Evolutionary conservation across 257 asterid species (phyloP), one percentile per base, ranked within the genome.

Genomic region (Salvia hispanica): DNA sequence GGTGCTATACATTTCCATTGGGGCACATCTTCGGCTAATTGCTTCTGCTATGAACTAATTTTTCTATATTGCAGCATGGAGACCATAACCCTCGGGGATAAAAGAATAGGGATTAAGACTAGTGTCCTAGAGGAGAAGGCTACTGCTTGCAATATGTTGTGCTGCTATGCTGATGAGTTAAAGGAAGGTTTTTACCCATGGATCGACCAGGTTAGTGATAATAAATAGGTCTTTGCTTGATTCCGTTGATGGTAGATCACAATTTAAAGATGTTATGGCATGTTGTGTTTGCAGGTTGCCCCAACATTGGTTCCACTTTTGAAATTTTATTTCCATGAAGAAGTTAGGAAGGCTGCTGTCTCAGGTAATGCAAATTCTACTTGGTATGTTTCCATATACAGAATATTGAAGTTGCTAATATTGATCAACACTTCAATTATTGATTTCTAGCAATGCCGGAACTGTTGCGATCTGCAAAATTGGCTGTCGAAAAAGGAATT

Each of bases 131-230:
- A 94, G 82, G 99, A 94, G 74, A 94, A 94, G 73, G 97, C 99
- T 72, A 94, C 99, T 16, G 96, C 99, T 66, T 94, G 97, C 85
- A 94, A 94, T 84, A 94, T 94, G 99, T 79, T 94, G 39, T 94
- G 99, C 72, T 94, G 99, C 87, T 94, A 94, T 77, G 99, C 99
- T 14, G 97, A 91, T 79, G 96, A 94, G 84, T 71, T 94, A 79
- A 94, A 94, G 76, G 99, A 94, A 80, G 97, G 99, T 73, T 94
- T 94, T 80, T 94, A 79, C 81, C 99, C 99, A 7, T 94, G 97
- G 97, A 87, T 94, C 28, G 99, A 94, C 74, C 97, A 94, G 97
- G 99, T 94, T 73, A 62, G 88, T 77, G 34, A 67, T 52, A 50
- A 66, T 78, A 39, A 25, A 42, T 47, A 60, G 40, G 42, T 43